Percentiles rank a stretch among this genome's conserved stretches.
Conservation (phyloP, 164 flowering plant genomes). For the Magnolia officinalis region DNA sequence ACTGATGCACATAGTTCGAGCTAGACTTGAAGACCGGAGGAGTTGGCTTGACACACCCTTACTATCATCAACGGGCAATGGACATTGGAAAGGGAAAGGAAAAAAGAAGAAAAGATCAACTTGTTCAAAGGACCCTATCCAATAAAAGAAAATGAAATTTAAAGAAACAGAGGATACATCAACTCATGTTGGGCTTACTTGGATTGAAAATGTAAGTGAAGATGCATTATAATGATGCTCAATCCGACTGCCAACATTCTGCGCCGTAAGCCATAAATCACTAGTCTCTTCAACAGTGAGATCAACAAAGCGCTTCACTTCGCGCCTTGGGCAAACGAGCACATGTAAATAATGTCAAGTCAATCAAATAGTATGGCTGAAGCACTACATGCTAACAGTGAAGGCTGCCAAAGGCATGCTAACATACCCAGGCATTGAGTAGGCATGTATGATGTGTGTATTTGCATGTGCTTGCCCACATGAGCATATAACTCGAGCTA, state of each 20-base stretch:
- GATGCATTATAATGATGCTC: constrained; percentile 73
- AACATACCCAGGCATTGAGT: neutral
- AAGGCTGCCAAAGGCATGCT: neutral
- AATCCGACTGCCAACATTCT: constrained; percentile 59
- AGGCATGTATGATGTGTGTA: neutral
- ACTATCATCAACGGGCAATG: neutral
- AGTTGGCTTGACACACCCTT: neutral
- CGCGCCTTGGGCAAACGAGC: constrained; percentile 87
- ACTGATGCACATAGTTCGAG: no score
- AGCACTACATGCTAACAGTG: neutral
- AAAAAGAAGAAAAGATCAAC: neutral
- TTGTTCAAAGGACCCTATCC: neutral
- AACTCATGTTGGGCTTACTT: constrained; percentile 38
- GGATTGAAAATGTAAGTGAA: constrained; percentile 76
- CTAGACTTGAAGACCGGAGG: no score
- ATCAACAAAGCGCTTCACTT: constrained; percentile 75
- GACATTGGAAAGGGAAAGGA: neutral
- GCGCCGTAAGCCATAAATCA: constrained; percentile 84
- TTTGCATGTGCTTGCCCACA: neutral
- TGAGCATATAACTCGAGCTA: neutral
- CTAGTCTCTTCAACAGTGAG: constrained; percentile 68
- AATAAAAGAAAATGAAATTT: neutral
- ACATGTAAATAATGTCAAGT: constrained; percentile 80
- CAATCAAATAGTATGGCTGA: constrained; percentile 17
- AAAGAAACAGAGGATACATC: neutral